Conservation (phyloP, 106 monocot genomes). For the Dendrobium nobile region DNA sequence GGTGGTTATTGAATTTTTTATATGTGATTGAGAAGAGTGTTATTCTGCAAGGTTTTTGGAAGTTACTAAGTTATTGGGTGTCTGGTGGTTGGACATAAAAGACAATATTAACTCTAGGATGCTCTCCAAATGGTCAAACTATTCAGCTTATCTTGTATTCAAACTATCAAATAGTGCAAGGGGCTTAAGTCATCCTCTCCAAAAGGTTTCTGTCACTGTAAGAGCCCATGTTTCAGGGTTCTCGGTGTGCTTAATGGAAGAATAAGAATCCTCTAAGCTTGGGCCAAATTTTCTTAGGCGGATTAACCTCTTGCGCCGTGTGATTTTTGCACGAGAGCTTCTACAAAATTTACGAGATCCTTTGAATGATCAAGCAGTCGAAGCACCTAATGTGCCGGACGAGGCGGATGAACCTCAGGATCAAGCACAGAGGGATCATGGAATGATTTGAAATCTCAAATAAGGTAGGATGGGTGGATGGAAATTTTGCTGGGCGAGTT, state of each 20-base stretch:
- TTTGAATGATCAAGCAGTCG: no score
- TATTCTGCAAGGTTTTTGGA: slow-evolving; percentile 49
- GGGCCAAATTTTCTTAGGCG: neutral
- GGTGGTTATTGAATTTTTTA: neutral
- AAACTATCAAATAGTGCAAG: slow-evolving; percentile 5
- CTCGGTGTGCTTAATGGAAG: neutral
- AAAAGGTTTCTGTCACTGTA: slow-evolving; percentile 23
- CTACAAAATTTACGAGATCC: no score
- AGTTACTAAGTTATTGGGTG: slow-evolving; percentile 48
- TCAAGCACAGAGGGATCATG: neutral
- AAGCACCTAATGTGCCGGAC: neutral
- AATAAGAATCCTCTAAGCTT: neutral
- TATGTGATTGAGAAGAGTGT: neutral
- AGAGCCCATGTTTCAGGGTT: slow-evolving; percentile 7
- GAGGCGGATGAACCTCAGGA: neutral
- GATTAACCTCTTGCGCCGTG: no score
- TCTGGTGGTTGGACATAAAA: slow-evolving; percentile 75
- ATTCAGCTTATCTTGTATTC: slow-evolving; percentile 53
- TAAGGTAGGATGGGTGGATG: slow-evolving; percentile 42
- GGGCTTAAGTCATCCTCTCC: slow-evolving; percentile 28
- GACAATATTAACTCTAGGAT: slow-evolving; percentile 24
- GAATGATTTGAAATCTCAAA: neutral
- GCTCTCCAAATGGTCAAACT: slow-evolving; percentile 47
- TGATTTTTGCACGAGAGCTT: no score
- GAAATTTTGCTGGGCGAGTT: slow-evolving; percentile 56